Evolutionary conservation across 2,329 filamentous ascomycete genomes (phyloP), one percentile per base, ranked within the genome.

Genomic region (Emergomyces pasteurianus): DNA sequence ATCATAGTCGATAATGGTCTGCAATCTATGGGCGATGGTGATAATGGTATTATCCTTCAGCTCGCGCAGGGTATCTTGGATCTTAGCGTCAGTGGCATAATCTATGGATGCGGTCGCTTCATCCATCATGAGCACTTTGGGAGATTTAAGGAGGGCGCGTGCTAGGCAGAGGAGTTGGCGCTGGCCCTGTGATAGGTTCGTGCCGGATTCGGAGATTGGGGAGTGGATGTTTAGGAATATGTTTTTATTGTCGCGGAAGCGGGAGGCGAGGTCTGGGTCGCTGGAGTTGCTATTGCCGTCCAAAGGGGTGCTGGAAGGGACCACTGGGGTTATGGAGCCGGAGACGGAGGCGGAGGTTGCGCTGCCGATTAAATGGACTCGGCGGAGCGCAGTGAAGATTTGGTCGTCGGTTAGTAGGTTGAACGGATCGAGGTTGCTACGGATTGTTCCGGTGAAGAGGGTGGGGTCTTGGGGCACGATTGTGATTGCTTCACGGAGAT

Each of bases 1-100:
- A 77, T 99, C 94, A 70, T 97, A 99, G 72, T 99, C 94, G 34
- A 94, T 92, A 73, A 99, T 97, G 0, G 94, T 99, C 72, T 96
- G 91, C 65, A 99, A 80, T 21, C 94, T 85, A 75, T 99, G 94
- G 0, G 94, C 94, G 69, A 99, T 97, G 0, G 94, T 97, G 71
- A 97, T 89, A 63, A 95, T 96, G 0, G 94, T 99, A 73, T 91
- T 90, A 36, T 75, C 81, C 65, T 86, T 88, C 67, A 97, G 83
- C 73, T 96, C 89, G n/a, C 91, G 87, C 63, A 99, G 92, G 0
- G 94, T 97, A 68, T 90, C 90, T 75, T 99, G 94, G 67, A 99
- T 97, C 78, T 96, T 96, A 57, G 87, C 82, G 70, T 99, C 94
- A 1, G 94, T 99, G 5, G 86, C 88, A 75, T 97, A 97, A 76